Base-by-base conservation (phyloP, 495 filamentous ascomycete species). In the Evernia prunastri region DNA sequence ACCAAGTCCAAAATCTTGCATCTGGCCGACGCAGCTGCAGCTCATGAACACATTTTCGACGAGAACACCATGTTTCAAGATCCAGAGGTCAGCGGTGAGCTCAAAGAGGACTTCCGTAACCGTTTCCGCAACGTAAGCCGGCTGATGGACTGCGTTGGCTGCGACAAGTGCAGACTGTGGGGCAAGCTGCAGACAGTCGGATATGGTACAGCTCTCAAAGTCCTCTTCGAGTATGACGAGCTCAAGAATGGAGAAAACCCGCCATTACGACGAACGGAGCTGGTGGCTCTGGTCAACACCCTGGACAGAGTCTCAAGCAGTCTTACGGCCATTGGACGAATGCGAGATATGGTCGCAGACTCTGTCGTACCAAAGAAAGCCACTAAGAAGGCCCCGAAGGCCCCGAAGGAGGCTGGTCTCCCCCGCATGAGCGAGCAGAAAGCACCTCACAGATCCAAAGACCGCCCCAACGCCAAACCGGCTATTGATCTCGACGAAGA, bases 161-260 rank as follows among this genome's bases (percentile, higher is more conserved):
- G 94, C 75, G 94, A 98, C 78, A 98, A 98, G 77, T 98, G 94
- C 77, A 86, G 94, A 20, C 84, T 98, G 4, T 98, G 94, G 95
- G 94, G 94, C 58, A 98, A 97, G 75, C 75, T 98, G n/a, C 94
- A 98, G 73, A 94, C 91, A 9, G 89, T 88, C 25, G 94, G 94
- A 20, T 97, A 96, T 71, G 95, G 94, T 40, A 92, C 94, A 3
- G 94, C 94, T 13, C 76, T 98, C 42, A 98, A 98, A 75, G 87
- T 98, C 2, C 80, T 98, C 3, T 98, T 97, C 70, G 95, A 98
- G 69, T 96, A 93, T 67, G 91, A 96, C 72, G 86, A 90, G 73
- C 87, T 86, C 66, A 86, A 89, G 57, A 82, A 87, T 61, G 82
- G 83, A 39, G 81, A 87, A 64, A 88, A 90, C 66, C 92, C 91